A percentile compares a stretch with the other conserved stretches of the same genome.
Evolutionary conservation across 139 green algal genomes (phyloP).

Genomic region (Pleodorina starrii): DNA sequence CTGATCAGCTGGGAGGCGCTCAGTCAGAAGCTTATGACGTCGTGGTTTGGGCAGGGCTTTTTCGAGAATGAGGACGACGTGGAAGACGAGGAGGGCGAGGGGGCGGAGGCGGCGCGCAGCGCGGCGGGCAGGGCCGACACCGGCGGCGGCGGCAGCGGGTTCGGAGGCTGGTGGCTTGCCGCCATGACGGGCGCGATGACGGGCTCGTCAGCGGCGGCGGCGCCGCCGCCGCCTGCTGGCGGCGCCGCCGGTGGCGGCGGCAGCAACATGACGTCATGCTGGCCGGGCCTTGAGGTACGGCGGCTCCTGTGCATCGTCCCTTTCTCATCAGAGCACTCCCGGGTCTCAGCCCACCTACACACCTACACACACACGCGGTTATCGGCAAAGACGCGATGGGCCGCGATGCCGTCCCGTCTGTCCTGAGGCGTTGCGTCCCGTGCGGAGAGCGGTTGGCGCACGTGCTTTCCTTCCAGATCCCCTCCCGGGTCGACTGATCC

Average conservation of each 20-base stretch:
- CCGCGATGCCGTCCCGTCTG: too few relatives aligned
- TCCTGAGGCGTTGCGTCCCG: too few relatives aligned
- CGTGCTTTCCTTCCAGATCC: too few relatives aligned
- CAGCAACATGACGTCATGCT: constrained; percentile 20
- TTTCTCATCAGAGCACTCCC: too few relatives aligned
- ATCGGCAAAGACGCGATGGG: too few relatives aligned
- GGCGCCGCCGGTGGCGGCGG: background rate
- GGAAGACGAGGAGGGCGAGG: background rate
- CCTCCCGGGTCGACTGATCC: too few relatives aligned
- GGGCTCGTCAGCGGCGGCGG: background rate
- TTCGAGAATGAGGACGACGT: constrained; percentile 20
- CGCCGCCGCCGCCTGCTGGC: background rate
- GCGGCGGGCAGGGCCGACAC: background rate
- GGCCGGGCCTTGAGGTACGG: constrained; percentile 37
- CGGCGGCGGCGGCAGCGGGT: background rate
- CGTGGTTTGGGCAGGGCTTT: constrained; percentile 42
- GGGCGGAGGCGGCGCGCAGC: background rate
- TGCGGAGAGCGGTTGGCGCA: too few relatives aligned
- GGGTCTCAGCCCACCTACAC: too few relatives aligned
- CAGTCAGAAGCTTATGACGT: constrained; percentile 35
- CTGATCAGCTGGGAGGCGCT: constrained; percentile 34
- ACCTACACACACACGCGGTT: too few relatives aligned
- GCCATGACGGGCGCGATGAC: background rate
- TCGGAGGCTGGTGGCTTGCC: constrained; percentile 1
- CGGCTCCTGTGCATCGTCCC: too few relatives aligned